phyloP scores from a whole-genome alignment of 805 yeast species.

The Yamadazyma phyllophila region DNA sequence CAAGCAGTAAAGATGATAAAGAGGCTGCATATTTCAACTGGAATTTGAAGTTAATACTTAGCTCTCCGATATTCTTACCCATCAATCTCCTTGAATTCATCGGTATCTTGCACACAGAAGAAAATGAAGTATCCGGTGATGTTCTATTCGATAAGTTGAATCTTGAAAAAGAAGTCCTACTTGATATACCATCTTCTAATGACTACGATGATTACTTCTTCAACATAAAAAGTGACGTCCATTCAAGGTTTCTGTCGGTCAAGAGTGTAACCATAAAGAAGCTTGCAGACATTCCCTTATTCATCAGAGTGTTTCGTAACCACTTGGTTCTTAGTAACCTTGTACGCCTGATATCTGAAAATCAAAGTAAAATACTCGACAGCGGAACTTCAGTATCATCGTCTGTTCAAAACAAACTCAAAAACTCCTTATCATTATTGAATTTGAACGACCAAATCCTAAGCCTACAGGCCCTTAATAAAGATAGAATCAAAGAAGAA shows the following conservation, averaged over 20 bases:
- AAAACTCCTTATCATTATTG: slow-evolving; percentile 33
- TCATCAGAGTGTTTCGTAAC: slow-evolving; percentile 32
- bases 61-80: slow-evolving; percentile 27
- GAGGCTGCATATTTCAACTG: slow-evolving; percentile 16
- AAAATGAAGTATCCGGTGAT: neutral
- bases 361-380: slow-evolving; percentile 11
- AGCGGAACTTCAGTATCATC: neutral
- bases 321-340: slow-evolving; percentile 27
- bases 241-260: slow-evolving; percentile 23
- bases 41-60: slow-evolving; percentile 25
- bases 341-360: slow-evolving; percentile 6
- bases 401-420: slow-evolving; percentile 24
- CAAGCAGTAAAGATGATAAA: neutral
- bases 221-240: slow-evolving; percentile 9
- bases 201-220: neutral
- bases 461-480: slow-evolving; percentile 28
- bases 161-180: slow-evolving; percentile 11
- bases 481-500: slow-evolving; percentile 13
- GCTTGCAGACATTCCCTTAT: slow-evolving; percentile 22
- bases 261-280: slow-evolving; percentile 21
- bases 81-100: slow-evolving; percentile 28
- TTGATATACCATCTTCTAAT: neutral
- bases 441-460: slow-evolving; percentile 38
- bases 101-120: slow-evolving; percentile 16
- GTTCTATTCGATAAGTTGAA: slow-evolving; percentile 11